phyloP scores from a whole-genome alignment of 495 filamentous ascomycete species.

The Tirmania nivea region DNA sequence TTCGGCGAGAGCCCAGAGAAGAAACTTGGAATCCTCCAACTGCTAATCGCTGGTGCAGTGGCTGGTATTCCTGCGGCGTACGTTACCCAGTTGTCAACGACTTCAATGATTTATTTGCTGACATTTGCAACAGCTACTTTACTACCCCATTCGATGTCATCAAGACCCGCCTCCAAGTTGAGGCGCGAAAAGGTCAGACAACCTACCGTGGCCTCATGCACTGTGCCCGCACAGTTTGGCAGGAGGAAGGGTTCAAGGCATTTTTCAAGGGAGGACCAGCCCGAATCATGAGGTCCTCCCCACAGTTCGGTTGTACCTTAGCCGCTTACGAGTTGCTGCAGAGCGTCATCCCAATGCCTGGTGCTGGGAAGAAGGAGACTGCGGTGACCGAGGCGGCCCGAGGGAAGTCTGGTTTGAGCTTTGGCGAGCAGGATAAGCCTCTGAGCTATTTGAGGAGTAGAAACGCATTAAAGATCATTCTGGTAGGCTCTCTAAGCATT shows the following conservation, averaged over 20 bases:
- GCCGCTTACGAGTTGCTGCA: conserved; percentile 87
- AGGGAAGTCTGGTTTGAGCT: conserved; percentile 17
- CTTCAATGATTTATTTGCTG: background rate
- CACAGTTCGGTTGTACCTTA: conserved; percentile 94
- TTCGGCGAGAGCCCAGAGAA: conserved; percentile 81
- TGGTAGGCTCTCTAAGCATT: conserved; percentile 22
- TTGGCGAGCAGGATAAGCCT: conserved; percentile 31
- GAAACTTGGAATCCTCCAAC: conserved; percentile 77
- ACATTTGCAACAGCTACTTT: conserved; percentile 33
- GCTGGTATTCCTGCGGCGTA: conserved; percentile 88
- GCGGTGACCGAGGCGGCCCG: conserved; percentile 21
- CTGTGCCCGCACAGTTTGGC: conserved; percentile 57
- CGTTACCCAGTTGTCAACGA: background rate
- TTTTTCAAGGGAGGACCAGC: conserved; percentile 98
- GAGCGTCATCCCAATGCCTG: conserved; percentile 61
- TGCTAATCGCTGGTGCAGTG: conserved; percentile 85
- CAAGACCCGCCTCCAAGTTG: conserved; percentile 94
- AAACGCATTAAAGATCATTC: conserved; percentile 90
- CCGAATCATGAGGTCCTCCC: conserved; percentile 78
- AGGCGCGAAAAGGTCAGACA: conserved; percentile 84
- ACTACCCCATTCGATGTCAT: conserved; percentile 97
- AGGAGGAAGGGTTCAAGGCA: conserved; percentile 79
- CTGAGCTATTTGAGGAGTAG: conserved; percentile 67
- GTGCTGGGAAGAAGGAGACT: conserved; percentile 27
- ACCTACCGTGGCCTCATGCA: conserved; percentile 72